Conservation (phyloP, 441 rosid genomes). For the Geranium incanum region DNA sequence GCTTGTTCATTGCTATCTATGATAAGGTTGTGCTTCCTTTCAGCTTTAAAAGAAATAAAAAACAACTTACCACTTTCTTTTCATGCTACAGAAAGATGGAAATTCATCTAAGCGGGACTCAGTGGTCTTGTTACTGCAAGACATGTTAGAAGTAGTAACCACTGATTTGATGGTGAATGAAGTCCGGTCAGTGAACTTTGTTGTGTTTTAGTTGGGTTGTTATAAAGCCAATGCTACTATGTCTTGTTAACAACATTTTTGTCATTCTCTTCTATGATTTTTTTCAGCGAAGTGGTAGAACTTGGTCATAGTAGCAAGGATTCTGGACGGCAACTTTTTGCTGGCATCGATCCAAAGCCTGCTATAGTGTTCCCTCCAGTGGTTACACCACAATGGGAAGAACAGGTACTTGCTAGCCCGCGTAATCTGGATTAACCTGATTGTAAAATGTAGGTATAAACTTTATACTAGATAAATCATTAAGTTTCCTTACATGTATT, state of each 20-base stretch:
- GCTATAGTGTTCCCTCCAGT: conserved; percentile 81
- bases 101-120: conserved; percentile 64
- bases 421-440: not conserved
- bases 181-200: conserved; percentile 62
- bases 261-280: conserved; percentile 9
- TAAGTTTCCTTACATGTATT: conserved; percentile 12
- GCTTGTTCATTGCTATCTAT: not conserved
- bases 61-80: conserved; percentile 14
- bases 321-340: conserved; percentile 87
- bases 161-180: conserved; percentile 96
- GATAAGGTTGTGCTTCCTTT: not conserved
- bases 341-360: conserved; percentile 79
- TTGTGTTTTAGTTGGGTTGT: conserved; percentile 16
- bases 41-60: not conserved
- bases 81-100: conserved; percentile 72
- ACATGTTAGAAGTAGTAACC: conserved; percentile 92
- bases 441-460: too few species aligned
- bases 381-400: conserved; percentile 83
- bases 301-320: conserved; percentile 63
- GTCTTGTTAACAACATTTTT: conserved; percentile 15
- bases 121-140: conserved; percentile 81
- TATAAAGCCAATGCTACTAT: not conserved
- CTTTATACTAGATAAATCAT: conserved; percentile 1
- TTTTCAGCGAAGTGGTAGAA: conserved; percentile 72
- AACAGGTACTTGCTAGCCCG: conserved; percentile 49